Base-by-base conservation (phyloP, 1,284 basidiomycete species). In the Pseudozyma tsukubaensis region DNA sequence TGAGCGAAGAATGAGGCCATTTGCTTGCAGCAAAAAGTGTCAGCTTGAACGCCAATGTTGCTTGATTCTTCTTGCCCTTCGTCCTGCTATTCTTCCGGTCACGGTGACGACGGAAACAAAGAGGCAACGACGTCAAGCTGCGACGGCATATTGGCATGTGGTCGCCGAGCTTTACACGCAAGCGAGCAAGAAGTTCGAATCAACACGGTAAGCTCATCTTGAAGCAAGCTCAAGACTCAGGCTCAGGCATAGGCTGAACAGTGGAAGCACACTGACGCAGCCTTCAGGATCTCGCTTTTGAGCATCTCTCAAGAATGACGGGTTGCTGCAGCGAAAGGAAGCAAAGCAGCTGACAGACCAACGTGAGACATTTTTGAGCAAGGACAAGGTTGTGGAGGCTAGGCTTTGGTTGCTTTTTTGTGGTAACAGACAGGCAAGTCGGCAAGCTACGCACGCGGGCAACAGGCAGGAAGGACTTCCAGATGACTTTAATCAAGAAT, bases 71-170 rank as follows among this genome's bases (percentile, higher is more conserved):
- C 44, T 14, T 6, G 44, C 45, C 16, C 12, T 18, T 21, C 24
- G 32, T 16, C n/a, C 34, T 1, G 48, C 34, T 1, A 32, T n/a
- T 44, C n/a, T 42, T 35, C 52, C 40, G 42, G 52, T 36, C 40
- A 36, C 24, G 21, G 37, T 37, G 16, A 19, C 52, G 40, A 54
- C 10, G 12, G 11, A 24, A 4, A 39, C 16, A 36, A 9, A 42
- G 50, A 40, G 7, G 7, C 37, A 24, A 47, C 49, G 52, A 54
- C 53, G 50, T 57, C 60, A 63, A 52, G 50, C 45, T 51, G 61
- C 50, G 55, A 64, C 55, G 54, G 36, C 24, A 40, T n/a, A 37
- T 43, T 52, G 61, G 49, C 60, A 62, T 62, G 60, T 56, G 49
- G n/a, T 32, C 13, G 18, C 35, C 34, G 16, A 55, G 9, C 34